Conservation (phyloP, 345 rosid species). For the Corymbia maculata region DNA sequence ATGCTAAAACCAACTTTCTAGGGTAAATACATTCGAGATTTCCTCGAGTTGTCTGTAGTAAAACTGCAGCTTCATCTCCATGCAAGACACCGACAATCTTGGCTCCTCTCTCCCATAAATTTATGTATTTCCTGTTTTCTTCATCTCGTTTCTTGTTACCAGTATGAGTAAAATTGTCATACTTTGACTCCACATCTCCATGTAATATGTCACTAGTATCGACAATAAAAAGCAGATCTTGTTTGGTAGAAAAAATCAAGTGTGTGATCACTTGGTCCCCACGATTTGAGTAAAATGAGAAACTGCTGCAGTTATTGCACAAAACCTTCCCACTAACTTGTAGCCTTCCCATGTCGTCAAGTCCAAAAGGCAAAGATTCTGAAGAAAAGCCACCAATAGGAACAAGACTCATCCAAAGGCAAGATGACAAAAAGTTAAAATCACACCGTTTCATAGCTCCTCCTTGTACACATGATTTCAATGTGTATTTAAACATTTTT, state of each 20-base stretch:
- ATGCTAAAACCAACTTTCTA: conserved; percentile 77
- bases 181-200: conserved; percentile 47
- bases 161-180: conserved; percentile 31
- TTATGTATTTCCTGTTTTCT: conserved; percentile 46
- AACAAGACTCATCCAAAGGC: conserved; percentile 68
- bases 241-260: conserved; percentile 78
- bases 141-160: conserved; percentile 47
- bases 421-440: conserved; percentile 43
- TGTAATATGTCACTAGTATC: conserved; percentile 56
- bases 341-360: conserved; percentile 78
- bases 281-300: conserved; percentile 73
- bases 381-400: conserved; percentile 20
- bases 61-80: conserved; percentile 84
- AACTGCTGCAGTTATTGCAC: conserved; percentile 83
- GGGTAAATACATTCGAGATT: conserved; percentile 88
- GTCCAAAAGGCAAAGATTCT: conserved; percentile 66
- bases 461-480: conserved; percentile 37
- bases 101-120: conserved; percentile 94
- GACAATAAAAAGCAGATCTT: conserved; percentile 72
- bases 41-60: conserved; percentile 80
- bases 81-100: conserved; percentile 77
- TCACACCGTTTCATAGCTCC: conserved; percentile 20
- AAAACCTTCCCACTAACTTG: conserved; percentile 47
- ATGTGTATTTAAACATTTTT: conserved; percentile 37
- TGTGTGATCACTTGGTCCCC: conserved; percentile 64